A percentile compares a stretch with the other conserved stretches of the same genome.
Conservation (phyloP, 208 protist genomes). For the Sergeia podlipaevii region DNA sequence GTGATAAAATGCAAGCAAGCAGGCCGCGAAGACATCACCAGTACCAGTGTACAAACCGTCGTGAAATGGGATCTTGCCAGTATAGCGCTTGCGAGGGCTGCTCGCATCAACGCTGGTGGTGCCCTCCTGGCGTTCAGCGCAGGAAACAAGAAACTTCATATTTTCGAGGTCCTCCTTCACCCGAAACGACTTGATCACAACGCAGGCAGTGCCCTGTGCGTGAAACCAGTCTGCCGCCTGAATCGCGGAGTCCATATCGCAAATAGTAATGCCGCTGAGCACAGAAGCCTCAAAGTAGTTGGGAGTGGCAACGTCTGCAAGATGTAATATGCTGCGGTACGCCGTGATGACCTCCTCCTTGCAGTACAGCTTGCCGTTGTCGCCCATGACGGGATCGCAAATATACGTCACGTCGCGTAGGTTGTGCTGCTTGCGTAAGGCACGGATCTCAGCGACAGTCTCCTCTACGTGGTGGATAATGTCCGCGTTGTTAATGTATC, state of each 20-base stretch:
- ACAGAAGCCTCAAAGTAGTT: slow-evolving; percentile 94
- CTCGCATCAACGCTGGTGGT: neutral
- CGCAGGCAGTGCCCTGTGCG: slow-evolving; percentile 43
- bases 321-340: slow-evolving; percentile 78
- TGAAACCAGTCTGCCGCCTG: slow-evolving; percentile 83
- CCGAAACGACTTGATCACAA: slow-evolving; percentile 87
- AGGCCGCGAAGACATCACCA: slow-evolving; percentile 80
- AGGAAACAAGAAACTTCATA: slow-evolving; percentile 63
- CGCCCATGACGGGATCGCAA: slow-evolving; percentile 96
- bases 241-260: slow-evolving; percentile 45
- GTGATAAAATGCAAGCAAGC: slow-evolving; percentile 65
- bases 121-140: slow-evolving; percentile 1
- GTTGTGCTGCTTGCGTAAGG: slow-evolving; percentile 29
- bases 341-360: slow-evolving; percentile 84
- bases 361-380: slow-evolving; percentile 93
- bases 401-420: slow-evolving; percentile 50
- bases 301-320: slow-evolving; percentile 86
- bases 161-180: slow-evolving; percentile 27
- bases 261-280: slow-evolving; percentile 63
- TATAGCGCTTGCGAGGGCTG: slow-evolving; percentile 27
- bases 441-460: slow-evolving; percentile 62
- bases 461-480: slow-evolving; percentile 62
- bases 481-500: slow-evolving; percentile 92
- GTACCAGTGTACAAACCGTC: slow-evolving; percentile 85
- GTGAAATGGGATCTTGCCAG: slow-evolving; percentile 64